A percentile compares a stretch with the other conserved stretches of the same genome.
Conservation (phyloP, 2,329 filamentous ascomycete genomes). For the Colletotrichum caudatum region DNA sequence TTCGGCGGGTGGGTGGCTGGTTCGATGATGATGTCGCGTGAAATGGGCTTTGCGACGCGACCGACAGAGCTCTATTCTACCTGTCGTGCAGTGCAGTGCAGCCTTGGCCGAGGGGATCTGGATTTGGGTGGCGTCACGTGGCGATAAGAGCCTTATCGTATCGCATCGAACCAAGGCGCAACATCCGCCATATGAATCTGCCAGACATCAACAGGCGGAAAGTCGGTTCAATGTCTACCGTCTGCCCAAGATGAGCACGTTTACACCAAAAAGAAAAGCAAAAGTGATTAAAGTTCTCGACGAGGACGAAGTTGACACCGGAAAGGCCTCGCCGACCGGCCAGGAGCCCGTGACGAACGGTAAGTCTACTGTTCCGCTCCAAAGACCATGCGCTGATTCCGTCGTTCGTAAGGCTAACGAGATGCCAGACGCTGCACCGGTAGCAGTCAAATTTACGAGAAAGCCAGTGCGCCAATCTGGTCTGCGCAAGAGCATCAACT, state of each 20-base stretch:
- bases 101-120: constrained; percentile 24
- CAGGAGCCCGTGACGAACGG: constrained; percentile 51
- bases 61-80: constrained; percentile 26
- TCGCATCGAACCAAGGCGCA: not conserved
- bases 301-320: constrained; percentile 64
- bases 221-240: not conserved
- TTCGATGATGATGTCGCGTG: constrained; percentile 28
- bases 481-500: constrained; percentile 67
- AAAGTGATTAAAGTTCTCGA: constrained; percentile 81
- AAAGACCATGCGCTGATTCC: constrained; percentile 45
- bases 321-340: constrained; percentile 41
- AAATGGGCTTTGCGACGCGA: constrained; percentile 38
- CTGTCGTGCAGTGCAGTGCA: constrained; percentile 18
- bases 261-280: constrained; percentile 73
- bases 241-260: constrained; percentile 62
- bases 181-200: not conserved
- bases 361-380: constrained; percentile 49
- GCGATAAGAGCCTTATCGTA: constrained; percentile 56
- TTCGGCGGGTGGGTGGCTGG: constrained; percentile 18
- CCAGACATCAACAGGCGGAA: constrained; percentile 1
- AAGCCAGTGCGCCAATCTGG: constrained; percentile 70
- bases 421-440: constrained; percentile 26
- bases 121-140: constrained; percentile 57
- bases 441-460: constrained; percentile 48
- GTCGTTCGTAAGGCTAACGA: constrained; percentile 41